A percentile compares a stretch with the other conserved stretches of the same genome.
Conservation (phyloP, 148 eudicot species). For the Rhododendron griersonianum region DNA sequence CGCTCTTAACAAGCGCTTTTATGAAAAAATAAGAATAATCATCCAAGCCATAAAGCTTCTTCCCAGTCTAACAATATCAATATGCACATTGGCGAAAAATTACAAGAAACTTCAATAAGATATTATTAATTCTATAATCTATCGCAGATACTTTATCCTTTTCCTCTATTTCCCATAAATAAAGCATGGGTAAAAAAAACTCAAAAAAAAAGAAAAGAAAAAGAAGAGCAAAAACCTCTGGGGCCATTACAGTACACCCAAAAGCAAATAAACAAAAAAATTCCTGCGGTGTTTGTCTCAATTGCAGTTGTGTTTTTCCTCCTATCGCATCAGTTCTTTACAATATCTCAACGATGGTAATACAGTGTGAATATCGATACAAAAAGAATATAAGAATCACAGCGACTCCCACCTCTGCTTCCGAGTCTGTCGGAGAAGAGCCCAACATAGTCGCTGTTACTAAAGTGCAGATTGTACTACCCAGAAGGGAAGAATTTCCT, state of each 20-base stretch:
- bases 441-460: background rate
- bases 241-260: background rate
- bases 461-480: background rate
- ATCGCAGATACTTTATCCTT: background rate
- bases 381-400: conserved; percentile 15
- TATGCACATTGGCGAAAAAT: background rate
- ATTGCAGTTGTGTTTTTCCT: background rate
- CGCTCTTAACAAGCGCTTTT: background rate
- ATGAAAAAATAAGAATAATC: background rate
- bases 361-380: conserved; percentile 4
- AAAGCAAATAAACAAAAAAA: background rate
- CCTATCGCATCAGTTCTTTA: conserved; percentile 10
- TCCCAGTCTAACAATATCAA: background rate
- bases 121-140: background rate
- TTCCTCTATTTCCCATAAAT: background rate
- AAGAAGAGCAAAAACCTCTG: background rate
- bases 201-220: background rate
- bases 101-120: background rate
- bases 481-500: background rate
- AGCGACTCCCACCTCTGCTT: background rate
- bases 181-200: background rate
- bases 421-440: background rate
- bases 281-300: background rate
- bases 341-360: background rate
- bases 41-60: background rate